Conservation (phyloP, 1,284 basidiomycete species). For the Ustilago esculenta region DNA sequence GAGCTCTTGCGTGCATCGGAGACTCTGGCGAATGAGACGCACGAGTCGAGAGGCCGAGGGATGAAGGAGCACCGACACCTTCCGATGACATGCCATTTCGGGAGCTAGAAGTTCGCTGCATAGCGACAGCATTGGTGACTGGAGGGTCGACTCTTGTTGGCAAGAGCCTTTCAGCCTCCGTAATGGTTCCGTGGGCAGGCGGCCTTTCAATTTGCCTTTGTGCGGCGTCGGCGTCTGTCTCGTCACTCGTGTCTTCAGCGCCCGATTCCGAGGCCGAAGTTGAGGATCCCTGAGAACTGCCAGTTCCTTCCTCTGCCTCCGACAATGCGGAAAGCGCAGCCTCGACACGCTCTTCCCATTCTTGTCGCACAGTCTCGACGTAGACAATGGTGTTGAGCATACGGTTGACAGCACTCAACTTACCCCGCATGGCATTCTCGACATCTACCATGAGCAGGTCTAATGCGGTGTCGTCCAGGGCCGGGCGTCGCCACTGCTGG, state of each 20-base stretch:
- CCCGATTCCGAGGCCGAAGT: slow-evolving; percentile 22
- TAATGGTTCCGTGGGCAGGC: not conserved
- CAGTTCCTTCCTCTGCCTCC: slow-evolving; percentile 43
- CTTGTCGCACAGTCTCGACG: slow-evolving; percentile 93
- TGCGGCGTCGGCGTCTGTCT: slow-evolving; percentile 65
- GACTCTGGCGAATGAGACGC: slow-evolving; percentile 12
- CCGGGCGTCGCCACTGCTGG: slow-evolving; percentile 49
- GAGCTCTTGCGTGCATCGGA: slow-evolving; percentile 1
- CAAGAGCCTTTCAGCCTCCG: not conserved
- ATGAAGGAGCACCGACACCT: slow-evolving; percentile 3
- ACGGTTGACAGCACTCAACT: slow-evolving; percentile 92
- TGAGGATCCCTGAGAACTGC: slow-evolving; percentile 26
- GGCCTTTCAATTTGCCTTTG: no score
- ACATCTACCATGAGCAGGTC: slow-evolving; percentile 83
- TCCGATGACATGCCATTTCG: slow-evolving; percentile 17
- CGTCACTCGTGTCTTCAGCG: slow-evolving; percentile 68
- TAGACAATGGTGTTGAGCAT: slow-evolving; percentile 98
- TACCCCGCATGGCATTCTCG: slow-evolving; percentile 86
- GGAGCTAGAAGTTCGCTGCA: slow-evolving; percentile 24
- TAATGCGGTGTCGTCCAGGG: slow-evolving; percentile 78
- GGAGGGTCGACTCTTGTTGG: not conserved
- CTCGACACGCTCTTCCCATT: slow-evolving; percentile 92
- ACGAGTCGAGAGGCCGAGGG: slow-evolving; percentile 10
- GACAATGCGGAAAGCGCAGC: slow-evolving; percentile 72
- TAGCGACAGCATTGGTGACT: not conserved